Base-by-base conservation (phyloP, 75 land plant species). In the Adiantum capillusveneris region DNA sequence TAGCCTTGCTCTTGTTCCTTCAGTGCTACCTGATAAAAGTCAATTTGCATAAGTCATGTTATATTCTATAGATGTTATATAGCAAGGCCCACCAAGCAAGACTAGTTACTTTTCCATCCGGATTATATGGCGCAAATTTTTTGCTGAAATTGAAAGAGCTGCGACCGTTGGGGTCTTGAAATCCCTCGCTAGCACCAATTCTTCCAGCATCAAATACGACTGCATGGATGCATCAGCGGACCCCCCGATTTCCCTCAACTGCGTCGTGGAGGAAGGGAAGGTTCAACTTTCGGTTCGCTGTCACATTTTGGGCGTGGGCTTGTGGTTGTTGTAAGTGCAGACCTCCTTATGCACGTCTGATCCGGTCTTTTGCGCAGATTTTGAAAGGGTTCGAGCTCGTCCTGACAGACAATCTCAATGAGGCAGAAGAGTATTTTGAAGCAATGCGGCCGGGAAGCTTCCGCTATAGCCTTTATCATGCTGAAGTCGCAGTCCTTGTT, bases 391-490 rank as follows among this genome's bases (percentile, higher is more conserved):
- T 71, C 42, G 60, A 39, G 34, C 21, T 71, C 22, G 36, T 71
- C 29, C 65, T 56, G 54, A 34, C 62, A 34, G 74, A 71, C 45
- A 64, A 52, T 45, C 11, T 71, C 54, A 71, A 71, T 31, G 74
- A 71, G 14, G 74, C 69, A 16, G 74, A 71, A 52, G 74, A 71
- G 17, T 71, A 60, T 51, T 71, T 71, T 27, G 69, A 71, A 2
- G 68, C 65, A 3, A 22, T 71, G 67, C 65, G 49, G 45, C 30
- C 66, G 53, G 60, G 57, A 31, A 50, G 57, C 27, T 39, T 53
- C 21, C 70, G 74, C 62, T 71, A 55, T 43, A 71, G 74, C 45
- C 62, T 71, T 26, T 60, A 65, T 54, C 74, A 71, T 50, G 74
- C 74, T 2, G 59, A 64, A 53, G 69, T 71, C 22, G 68, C 57